Evolutionary conservation across 805 yeast species (phyloP), one percentile per base, ranked within the genome.

Genomic region (Sugiyamaella lignohabitans): DNA sequence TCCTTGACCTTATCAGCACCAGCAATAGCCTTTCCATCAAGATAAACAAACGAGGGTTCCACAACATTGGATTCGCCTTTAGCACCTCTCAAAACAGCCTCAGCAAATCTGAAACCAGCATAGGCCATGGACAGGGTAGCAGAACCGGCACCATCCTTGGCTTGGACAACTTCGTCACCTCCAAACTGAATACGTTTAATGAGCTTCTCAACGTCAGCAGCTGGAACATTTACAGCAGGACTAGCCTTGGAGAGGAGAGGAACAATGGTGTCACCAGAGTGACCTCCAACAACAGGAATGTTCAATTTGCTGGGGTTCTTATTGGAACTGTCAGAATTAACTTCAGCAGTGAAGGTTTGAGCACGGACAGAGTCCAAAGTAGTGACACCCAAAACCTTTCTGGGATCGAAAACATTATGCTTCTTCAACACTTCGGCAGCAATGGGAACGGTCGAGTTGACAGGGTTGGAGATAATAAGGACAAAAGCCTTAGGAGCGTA

Each of bases 161-260:
- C 95, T 72, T 85, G 76, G 59, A 87, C 95, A 57, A 87, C 95
- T 75, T 87, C 96, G 65, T 87, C 96, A 73, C 96, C 96, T 70
- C 95, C 96, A 63, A 84, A 88, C 74, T 88, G 96, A 67, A 88
- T 86, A 70, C 96, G 82, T 76, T 87, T 78, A 65, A 87, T 78
- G 58, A 89, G 76, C 52, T 77, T 76, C 59, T 78, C 79, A 46
- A 60, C 58, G 34, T 54, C 53, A 59, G 62, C 64, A 60, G 62
- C 46, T 64, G 70, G 60, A 59, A 60, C 57, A 62, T 61, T 49
- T 60, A 68, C 51, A 46, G 52, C 45, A 43, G 72, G 71, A 40
- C 52, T 42, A 40, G 62, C 56, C 49, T 56, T 59, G 21, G 88
- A 76, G 64, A 82, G 78, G 56, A 88, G 73, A 46, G 97, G 97